Evolutionary conservation across 2,329 filamentous ascomycete genomes (phyloP).

Genomic region (Beauveria bassiana): DNA sequence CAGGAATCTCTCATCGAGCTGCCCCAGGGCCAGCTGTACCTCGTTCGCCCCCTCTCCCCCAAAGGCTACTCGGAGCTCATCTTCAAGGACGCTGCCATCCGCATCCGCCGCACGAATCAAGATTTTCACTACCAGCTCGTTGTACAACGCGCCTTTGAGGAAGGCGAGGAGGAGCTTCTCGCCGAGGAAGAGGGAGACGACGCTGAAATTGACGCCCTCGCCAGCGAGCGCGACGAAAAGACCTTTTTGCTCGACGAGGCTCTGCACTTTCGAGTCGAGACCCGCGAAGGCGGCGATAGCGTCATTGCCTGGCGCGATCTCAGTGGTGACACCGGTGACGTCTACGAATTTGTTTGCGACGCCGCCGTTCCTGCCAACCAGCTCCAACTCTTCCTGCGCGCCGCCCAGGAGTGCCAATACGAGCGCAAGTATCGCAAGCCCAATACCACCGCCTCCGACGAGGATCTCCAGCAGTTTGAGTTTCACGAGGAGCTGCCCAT

Average conservation of each 20-base stretch:
- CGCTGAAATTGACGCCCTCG: slow-evolving; percentile 64
- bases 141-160: slow-evolving; percentile 91
- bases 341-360: slow-evolving; percentile 98
- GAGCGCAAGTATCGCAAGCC: slow-evolving; percentile 86
- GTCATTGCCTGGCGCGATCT: slow-evolving; percentile 92
- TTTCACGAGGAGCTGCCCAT: slow-evolving; percentile 62
- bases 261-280: slow-evolving; percentile 78
- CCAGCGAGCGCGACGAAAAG: slow-evolving; percentile 87
- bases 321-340: slow-evolving; percentile 84
- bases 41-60: slow-evolving; percentile 87
- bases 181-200: slow-evolving; percentile 86
- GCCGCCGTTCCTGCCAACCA: slow-evolving; percentile 59
- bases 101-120: slow-evolving; percentile 85
- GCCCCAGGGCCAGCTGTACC: slow-evolving; percentile 90
- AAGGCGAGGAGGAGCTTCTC: slow-evolving; percentile 87
- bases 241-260: slow-evolving; percentile 91
- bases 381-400: slow-evolving; percentile 71
- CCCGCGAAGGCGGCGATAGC: slow-evolving; percentile 70
- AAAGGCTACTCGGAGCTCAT: slow-evolving; percentile 99
- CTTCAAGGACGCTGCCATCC: slow-evolving; percentile 92
- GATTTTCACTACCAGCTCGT: slow-evolving; percentile 98
- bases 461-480: slow-evolving; percentile 74
- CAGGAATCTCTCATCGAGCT: slow-evolving; percentile 94
- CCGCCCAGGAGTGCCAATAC: slow-evolving; percentile 91
- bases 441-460: slow-evolving; percentile 70